A percentile compares a stretch with the other conserved stretches of the same genome.
These are phyloP conservation scores for Colletotrichum horii DNA, from an alignment of 2,329 filamentous ascomycete species.

Conservation along the genomic window DNA sequence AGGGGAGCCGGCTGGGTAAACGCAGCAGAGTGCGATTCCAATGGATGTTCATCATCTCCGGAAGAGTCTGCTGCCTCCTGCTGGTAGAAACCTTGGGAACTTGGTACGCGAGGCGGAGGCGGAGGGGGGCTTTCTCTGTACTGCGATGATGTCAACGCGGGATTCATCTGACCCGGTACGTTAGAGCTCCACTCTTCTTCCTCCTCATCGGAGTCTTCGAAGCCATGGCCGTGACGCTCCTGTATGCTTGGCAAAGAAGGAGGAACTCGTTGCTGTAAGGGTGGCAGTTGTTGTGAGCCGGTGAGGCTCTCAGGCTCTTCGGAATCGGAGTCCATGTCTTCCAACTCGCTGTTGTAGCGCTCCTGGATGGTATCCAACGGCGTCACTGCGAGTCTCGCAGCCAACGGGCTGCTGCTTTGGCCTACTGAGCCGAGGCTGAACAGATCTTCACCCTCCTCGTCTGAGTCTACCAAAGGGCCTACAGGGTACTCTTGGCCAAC, in stretches of 20 bases:
- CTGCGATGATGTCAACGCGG: background rate
- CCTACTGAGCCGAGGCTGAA: background rate
- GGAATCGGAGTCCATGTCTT: constrained; percentile 17
- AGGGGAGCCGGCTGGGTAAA: background rate
- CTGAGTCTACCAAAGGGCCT: background rate
- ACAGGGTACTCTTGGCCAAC: background rate
- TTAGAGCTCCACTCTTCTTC: background rate
- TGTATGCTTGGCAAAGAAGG: constrained; percentile 6
- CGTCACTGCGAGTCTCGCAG: background rate
- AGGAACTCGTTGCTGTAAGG: background rate
- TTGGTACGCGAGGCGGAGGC: background rate
- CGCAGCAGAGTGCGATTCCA: background rate
- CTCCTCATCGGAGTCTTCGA: background rate
- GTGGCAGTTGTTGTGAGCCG: constrained; percentile 3
- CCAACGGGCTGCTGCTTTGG: background rate
- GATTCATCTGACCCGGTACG: background rate
- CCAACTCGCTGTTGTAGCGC: constrained; percentile 19
- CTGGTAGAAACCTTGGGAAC: background rate
- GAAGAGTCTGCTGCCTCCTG: background rate
- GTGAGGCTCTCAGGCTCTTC: constrained; percentile 10
- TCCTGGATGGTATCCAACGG: constrained; percentile 12
- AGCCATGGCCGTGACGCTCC: background rate
- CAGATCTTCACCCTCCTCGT: background rate
- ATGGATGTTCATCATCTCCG: background rate
- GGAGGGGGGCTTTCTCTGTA: background rate